These are phyloP conservation scores for Lasiosphaeriaceae sp. DNA, from an alignment of 495 filamentous ascomycete species.

Conservation along the genomic window DNA sequence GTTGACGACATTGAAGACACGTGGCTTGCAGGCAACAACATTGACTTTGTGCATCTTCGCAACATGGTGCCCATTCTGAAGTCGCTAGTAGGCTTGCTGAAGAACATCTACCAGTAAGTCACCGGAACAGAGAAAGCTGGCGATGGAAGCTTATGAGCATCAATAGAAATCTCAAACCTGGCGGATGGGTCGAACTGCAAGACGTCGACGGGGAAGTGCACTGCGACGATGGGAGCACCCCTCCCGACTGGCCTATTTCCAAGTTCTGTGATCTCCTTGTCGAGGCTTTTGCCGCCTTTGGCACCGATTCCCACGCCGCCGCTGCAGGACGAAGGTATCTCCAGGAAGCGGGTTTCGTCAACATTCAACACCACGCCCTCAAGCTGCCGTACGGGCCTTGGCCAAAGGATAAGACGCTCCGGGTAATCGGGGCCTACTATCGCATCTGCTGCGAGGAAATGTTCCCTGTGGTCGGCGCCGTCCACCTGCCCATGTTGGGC, in stretches of 20 bases:
- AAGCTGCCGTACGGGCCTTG: slow-evolving; percentile 1
- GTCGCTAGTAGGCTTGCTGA: background rate
- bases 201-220: slow-evolving; percentile 1
- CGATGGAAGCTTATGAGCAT: too few species aligned
- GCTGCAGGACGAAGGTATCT: background rate
- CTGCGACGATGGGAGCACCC: background rate
- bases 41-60: slow-evolving; percentile 35
- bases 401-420: slow-evolving; percentile 1
- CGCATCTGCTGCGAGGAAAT: background rate
- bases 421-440: slow-evolving; percentile 5
- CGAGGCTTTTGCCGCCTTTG: background rate
- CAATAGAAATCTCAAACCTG: background rate
- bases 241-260: background rate
- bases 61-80: slow-evolving; percentile 39
- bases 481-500: slow-evolving; percentile 6
- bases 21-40: slow-evolving; percentile 29
- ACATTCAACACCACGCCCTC: background rate
- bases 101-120: too few species aligned
- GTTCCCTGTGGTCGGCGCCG: slow-evolving; percentile 3
- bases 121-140: too few species aligned
- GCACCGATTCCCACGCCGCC: background rate
- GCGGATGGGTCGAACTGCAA: background rate
- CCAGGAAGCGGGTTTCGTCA: background rate
- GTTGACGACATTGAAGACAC: slow-evolving; percentile 38
- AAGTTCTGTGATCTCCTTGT: background rate